Percentiles rank a stretch among this genome's conserved stretches.
Evolutionary conservation across 2,329 filamentous ascomycete genomes (phyloP).

Genomic region (Didymella exigua): DNA sequence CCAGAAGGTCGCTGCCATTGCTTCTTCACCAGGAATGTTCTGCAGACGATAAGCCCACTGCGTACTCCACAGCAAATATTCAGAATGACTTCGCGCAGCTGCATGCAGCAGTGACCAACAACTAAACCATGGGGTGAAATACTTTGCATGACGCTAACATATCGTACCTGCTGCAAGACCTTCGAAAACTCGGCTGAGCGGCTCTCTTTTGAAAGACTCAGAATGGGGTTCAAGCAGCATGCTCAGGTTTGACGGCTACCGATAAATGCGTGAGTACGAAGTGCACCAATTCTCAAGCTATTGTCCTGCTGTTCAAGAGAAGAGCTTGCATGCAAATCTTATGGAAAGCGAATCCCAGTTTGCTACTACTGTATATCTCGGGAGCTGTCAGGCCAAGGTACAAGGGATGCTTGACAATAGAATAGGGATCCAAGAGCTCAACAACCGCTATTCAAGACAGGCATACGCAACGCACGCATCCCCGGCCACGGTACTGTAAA

Average conservation of each 20-base stretch:
- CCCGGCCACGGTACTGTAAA: not conserved
- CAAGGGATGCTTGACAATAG: not conserved
- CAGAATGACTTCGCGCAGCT: not conserved
- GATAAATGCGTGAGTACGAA: not conserved
- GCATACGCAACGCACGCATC: not conserved
- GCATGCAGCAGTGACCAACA: slow-evolving; percentile 3
- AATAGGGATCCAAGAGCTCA: not conserved
- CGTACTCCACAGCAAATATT: not conserved
- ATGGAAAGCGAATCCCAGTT: too few relatives aligned
- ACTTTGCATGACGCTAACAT: slow-evolving; percentile 12
- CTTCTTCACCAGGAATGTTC: not conserved
- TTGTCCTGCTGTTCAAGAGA: too few relatives aligned
- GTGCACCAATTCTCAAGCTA: not conserved
- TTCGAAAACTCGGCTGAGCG: not conserved
- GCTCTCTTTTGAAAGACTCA: not conserved
- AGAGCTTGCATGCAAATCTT: too few relatives aligned
- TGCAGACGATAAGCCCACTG: not conserved
- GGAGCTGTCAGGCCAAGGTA: not conserved
- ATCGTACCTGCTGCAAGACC: not conserved
- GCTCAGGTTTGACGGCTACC: not conserved
- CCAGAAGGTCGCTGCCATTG: not conserved
- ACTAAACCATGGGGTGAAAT: not conserved
- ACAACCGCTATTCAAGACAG: not conserved
- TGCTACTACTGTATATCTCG: too few relatives aligned
- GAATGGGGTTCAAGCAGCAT: not conserved